phyloP scores from a whole-genome alignment of 164 flowering plant genomes.

The Aristolochia fimbriata region DNA sequence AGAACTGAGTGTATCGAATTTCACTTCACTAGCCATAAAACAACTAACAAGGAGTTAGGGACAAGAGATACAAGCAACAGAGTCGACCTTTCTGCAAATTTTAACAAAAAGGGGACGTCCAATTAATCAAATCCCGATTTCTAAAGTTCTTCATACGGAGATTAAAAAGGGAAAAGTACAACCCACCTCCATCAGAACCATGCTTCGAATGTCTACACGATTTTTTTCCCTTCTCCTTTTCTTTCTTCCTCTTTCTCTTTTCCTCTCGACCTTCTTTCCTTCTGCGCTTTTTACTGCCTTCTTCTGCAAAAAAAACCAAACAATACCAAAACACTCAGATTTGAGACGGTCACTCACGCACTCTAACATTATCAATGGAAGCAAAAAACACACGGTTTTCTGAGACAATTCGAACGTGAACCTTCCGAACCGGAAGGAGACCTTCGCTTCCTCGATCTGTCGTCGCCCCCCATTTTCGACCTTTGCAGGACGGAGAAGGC shows the following conservation, averaged over 20 bases:
- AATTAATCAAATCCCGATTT: too few relatives aligned
- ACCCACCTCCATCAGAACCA: slow-evolving; percentile 3
- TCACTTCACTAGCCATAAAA: background rate
- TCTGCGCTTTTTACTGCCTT: slow-evolving; percentile 4
- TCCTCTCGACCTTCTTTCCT: slow-evolving; percentile 6
- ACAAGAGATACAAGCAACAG: too few relatives aligned
- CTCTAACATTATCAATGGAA: background rate
- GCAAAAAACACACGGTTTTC: background rate
- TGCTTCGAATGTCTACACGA: slow-evolving; percentile 3
- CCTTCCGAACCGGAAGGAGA: slow-evolving; percentile 7
- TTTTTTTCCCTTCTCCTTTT: slow-evolving; percentile 5
- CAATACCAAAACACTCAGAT: background rate
- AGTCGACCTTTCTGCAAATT: too few relatives aligned
- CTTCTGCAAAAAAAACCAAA: slow-evolving; percentile 4
- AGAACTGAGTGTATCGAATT: background rate
- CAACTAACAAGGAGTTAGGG: too few relatives aligned
- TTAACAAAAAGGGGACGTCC: too few relatives aligned
- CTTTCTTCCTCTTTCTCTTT: slow-evolving; percentile 1
- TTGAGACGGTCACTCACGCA: background rate
- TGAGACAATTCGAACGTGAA: background rate
- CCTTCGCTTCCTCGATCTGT: slow-evolving; percentile 4
- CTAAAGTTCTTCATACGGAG: background rate
- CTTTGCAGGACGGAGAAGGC: too few relatives aligned
- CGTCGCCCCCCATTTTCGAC: slow-evolving; percentile 7
- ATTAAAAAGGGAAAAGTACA: background rate